Evolutionary conservation across 257 asterid genomes (phyloP).

Genomic region (Buddleja alternifolia): DNA sequence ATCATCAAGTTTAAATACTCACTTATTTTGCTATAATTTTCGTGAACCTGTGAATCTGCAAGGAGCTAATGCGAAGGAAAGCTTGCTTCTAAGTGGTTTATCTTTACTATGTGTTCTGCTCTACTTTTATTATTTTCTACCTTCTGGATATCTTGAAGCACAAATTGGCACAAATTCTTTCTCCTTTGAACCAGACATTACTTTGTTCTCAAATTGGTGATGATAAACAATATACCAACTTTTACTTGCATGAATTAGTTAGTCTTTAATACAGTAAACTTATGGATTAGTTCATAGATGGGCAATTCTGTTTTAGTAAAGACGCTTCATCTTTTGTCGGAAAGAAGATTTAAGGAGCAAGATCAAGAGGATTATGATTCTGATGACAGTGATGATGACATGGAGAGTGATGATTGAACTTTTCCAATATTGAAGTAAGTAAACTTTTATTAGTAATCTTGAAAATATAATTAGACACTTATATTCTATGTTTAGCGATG

Average conservation of each 20-base stretch:
- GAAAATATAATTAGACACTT: no score
- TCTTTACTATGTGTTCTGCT: neutral
- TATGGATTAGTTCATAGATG: conserved; percentile 3
- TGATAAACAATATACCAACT: neutral
- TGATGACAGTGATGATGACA: no score
- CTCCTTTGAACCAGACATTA: conserved; percentile 11
- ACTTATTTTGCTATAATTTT: conserved; percentile 1
- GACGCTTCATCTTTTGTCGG: conserved; percentile 54
- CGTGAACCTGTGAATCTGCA: conserved; percentile 1
- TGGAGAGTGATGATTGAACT: no score
- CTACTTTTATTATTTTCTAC: neutral
- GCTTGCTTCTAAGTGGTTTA: conserved; percentile 2
- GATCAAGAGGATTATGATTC: no score
- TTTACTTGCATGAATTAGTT: conserved; percentile 18
- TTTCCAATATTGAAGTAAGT: no score
- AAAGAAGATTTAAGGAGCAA: conserved; percentile 94
- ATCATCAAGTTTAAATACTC: conserved; percentile 3
- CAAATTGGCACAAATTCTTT: neutral
- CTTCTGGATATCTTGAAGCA: neutral
- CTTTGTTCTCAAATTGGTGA: neutral
- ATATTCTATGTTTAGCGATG: no score
- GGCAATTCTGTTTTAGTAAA: conserved; percentile 30
- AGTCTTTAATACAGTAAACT: neutral
- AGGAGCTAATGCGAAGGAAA: neutral
- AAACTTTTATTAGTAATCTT: no score